Percentiles rank a stretch among this genome's conserved stretches.
phyloP scores from a whole-genome alignment of 2,329 filamentous ascomycete genomes.

The Septoria petroselini region DNA sequence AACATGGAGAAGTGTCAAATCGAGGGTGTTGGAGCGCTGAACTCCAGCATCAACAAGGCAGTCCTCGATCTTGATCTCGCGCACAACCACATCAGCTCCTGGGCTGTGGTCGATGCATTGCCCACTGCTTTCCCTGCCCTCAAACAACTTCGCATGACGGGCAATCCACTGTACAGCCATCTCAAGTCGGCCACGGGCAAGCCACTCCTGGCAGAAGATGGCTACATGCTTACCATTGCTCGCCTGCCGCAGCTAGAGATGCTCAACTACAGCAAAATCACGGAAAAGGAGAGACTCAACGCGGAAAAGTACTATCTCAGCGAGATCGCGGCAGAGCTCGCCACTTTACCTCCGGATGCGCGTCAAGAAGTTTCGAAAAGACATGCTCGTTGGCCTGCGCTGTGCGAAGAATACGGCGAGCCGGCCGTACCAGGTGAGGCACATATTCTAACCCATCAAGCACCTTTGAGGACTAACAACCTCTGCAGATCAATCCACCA shows the following conservation, averaged over 20 bases:
- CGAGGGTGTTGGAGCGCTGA: constrained; percentile 36
- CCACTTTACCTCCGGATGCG: constrained; percentile 54
- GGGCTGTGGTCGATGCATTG: constrained; percentile 71
- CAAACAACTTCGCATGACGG: constrained; percentile 70
- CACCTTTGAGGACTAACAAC: neutral
- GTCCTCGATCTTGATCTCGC: constrained; percentile 46
- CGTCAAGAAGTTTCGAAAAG: constrained; percentile 52
- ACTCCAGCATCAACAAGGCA: constrained; percentile 33
- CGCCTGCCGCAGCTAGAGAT: constrained; percentile 65
- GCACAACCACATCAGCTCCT: constrained; percentile 52
- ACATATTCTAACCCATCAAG: neutral
- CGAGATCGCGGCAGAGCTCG: constrained; percentile 73
- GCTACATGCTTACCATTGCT: constrained; percentile 83
- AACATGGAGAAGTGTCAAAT: constrained; percentile 75
- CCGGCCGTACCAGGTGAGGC: constrained; percentile 53
- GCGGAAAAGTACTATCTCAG: constrained; percentile 93
- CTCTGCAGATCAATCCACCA: constrained; percentile 40
- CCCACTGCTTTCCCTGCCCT: constrained; percentile 67
- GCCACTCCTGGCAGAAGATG: constrained; percentile 64
- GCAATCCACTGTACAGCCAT: constrained; percentile 77
- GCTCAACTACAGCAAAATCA: constrained; percentile 71
- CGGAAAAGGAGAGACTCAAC: constrained; percentile 71
- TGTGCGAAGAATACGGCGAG: constrained; percentile 74
- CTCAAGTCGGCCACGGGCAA: constrained; percentile 44
- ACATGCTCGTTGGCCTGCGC: constrained; percentile 69